A percentile compares a stretch with the other conserved stretches of the same genome.
Conservation (phyloP, 2,329 filamentous ascomycete genomes). For the Rhynchosporium agropyri region DNA sequence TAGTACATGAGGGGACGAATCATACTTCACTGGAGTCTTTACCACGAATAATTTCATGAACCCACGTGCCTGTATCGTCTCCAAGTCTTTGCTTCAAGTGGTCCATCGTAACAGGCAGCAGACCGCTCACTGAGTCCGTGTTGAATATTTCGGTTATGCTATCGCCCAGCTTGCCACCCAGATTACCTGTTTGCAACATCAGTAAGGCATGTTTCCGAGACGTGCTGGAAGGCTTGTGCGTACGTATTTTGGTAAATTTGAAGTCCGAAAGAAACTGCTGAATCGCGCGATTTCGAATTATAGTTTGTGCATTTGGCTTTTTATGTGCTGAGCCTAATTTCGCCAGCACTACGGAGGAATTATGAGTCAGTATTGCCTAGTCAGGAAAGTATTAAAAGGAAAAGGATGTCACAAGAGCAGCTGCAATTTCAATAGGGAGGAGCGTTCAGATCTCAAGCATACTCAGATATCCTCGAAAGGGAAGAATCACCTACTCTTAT, state of each 20-base stretch:
- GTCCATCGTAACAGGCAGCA: constrained; percentile 72
- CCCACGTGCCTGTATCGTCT: constrained; percentile 82
- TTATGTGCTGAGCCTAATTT: constrained; percentile 90
- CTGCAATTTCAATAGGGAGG: too few species aligned
- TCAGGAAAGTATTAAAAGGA: too few species aligned
- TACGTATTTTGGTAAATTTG: constrained; percentile 85
- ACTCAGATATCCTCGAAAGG: too few species aligned
- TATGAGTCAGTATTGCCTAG: too few species aligned
- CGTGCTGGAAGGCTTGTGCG: neutral
- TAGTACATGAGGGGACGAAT: neutral
- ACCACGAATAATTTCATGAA: constrained; percentile 83
- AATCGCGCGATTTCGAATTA: constrained; percentile 85
- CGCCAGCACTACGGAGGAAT: constrained; percentile 64
- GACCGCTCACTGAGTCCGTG: constrained; percentile 76
- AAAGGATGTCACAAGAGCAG: too few species aligned
- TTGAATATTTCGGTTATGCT: constrained; percentile 80
- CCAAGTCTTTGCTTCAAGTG: constrained; percentile 78
- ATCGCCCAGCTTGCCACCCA: constrained; percentile 94
- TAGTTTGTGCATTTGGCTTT: constrained; percentile 92
- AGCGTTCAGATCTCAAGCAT: too few species aligned
- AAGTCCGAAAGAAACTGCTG: constrained; percentile 78
- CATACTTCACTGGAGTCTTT: constrained; percentile 73
- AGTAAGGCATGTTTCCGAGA: neutral
- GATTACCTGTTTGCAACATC: constrained; percentile 56
- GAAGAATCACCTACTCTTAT: constrained; percentile 57